These are phyloP conservation scores for Fusarium euwallaceae DNA, from an alignment of 2,329 filamentous ascomycete species.

Conservation along the genomic window DNA sequence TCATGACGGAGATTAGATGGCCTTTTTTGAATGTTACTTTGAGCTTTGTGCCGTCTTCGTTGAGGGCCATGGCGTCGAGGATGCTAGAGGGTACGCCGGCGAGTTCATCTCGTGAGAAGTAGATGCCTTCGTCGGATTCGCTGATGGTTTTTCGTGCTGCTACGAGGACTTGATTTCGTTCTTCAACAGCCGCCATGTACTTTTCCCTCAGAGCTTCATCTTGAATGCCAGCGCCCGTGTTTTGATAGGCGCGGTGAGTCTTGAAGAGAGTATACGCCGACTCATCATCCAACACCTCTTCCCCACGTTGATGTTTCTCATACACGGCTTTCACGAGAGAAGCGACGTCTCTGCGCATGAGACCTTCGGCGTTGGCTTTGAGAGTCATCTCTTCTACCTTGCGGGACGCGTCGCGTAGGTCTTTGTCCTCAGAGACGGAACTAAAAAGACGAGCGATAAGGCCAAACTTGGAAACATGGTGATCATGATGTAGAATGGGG, in stretches of 20 bases:
- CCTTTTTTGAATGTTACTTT: slow-evolving; percentile 45
- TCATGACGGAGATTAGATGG: slow-evolving; percentile 45
- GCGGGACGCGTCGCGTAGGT: slow-evolving; percentile 46
- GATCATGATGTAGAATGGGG: slow-evolving; percentile 42
- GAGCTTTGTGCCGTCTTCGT: slow-evolving; percentile 16
- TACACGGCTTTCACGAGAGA: slow-evolving; percentile 41
- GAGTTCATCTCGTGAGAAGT: slow-evolving; percentile 36
- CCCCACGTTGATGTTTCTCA: slow-evolving; percentile 25
- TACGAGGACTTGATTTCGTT: slow-evolving; percentile 42
- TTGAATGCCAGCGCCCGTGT: slow-evolving; percentile 42
- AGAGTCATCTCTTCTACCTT: slow-evolving; percentile 41
- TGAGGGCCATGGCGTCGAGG: slow-evolving; percentile 35
- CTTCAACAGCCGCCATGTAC: slow-evolving; percentile 40
- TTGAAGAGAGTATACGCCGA: slow-evolving; percentile 44
- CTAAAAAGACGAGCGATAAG: slow-evolving; percentile 42
- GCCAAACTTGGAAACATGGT: slow-evolving; percentile 27
- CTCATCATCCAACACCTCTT: slow-evolving; percentile 34
- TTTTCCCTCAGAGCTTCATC: slow-evolving; percentile 32
- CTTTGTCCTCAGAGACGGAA: slow-evolving; percentile 41
- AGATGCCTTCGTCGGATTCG: slow-evolving; percentile 44
- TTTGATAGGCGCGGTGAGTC: slow-evolving; percentile 44
- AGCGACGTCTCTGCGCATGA: slow-evolving; percentile 46
- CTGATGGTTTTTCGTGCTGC: slow-evolving; percentile 43
- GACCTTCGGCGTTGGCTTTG: slow-evolving; percentile 26
- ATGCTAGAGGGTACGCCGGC: slow-evolving; percentile 38